Percentiles rank a stretch among this genome's conserved stretches.
Conservation (phyloP, 208 protist species). For the Acanthamoeba divionensis region DNA sequence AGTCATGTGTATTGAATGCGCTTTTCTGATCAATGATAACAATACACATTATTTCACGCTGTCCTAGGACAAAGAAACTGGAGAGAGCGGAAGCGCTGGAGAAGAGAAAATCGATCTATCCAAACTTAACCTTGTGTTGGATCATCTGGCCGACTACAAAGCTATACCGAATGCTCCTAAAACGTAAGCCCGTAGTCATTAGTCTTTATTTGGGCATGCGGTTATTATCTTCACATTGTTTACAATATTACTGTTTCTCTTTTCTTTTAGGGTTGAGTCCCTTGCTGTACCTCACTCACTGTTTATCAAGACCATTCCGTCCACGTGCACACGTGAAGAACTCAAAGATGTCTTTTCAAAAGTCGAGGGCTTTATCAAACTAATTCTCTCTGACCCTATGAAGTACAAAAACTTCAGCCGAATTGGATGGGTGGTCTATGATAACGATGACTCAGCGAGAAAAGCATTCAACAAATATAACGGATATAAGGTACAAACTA, state of each 20-base stretch:
- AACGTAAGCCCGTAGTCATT: too few species aligned
- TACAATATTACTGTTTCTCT: too few species aligned
- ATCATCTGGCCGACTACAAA: too few species aligned
- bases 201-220: too few species aligned
- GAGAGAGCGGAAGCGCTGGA: too few species aligned
- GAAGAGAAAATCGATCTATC: too few species aligned
- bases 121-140: too few species aligned
- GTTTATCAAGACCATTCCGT: slow-evolving; percentile 33
- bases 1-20: too few species aligned
- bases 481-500: background rate
- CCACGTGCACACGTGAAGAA: background rate
- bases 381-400: slow-evolving; percentile 1
- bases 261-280: background rate
- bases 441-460: background rate
- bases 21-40: too few species aligned
- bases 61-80: background rate
- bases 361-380: slow-evolving; percentile 13
- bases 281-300: background rate
- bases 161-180: too few species aligned
- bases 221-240: background rate
- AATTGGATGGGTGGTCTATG: background rate
- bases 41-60: too few species aligned
- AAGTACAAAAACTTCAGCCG: slow-evolving; percentile 1
- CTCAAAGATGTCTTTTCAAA: background rate
- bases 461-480: slow-evolving; percentile 7